These are phyloP conservation scores for Diaporthe ilicicola DNA, from an alignment of 2,329 filamentous ascomycete genomes.

Conservation along the genomic window DNA sequence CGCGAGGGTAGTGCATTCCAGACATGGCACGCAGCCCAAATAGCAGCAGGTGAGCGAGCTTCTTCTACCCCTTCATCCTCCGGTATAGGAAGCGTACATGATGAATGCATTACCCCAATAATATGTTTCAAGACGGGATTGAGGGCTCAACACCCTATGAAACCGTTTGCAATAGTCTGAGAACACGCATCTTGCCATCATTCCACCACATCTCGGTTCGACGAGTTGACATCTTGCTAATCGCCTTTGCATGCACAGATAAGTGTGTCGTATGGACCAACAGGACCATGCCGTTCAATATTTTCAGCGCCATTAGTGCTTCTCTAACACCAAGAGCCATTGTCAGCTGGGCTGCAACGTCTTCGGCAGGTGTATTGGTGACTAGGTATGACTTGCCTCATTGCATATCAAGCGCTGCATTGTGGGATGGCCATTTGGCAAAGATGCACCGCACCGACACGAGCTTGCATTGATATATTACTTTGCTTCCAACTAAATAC, in stretches of 20 bases:
- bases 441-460: too few relatives aligned
- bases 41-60: conserved; percentile 17
- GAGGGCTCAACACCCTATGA: conserved; percentile 43
- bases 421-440: background rate
- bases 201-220: background rate
- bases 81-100: conserved; percentile 28
- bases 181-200: background rate
- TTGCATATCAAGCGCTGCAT: background rate
- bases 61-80: too few relatives aligned
- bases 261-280: too few relatives aligned
- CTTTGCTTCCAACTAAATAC: background rate
- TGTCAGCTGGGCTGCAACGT: background rate
- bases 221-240: background rate
- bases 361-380: background rate
- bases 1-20: background rate
- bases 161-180: conserved; percentile 39
- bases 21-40: background rate
- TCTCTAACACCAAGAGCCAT: background rate
- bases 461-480: background rate
- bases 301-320: too few relatives aligned
- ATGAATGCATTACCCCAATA: conserved; percentile 37
- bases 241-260: background rate
- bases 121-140: conserved; percentile 52
- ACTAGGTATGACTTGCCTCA: background rate
- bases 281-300: too few relatives aligned